phyloP scores from a whole-genome alignment of 768 basidiomycete species.

The Boletus reticuloceps region DNA sequence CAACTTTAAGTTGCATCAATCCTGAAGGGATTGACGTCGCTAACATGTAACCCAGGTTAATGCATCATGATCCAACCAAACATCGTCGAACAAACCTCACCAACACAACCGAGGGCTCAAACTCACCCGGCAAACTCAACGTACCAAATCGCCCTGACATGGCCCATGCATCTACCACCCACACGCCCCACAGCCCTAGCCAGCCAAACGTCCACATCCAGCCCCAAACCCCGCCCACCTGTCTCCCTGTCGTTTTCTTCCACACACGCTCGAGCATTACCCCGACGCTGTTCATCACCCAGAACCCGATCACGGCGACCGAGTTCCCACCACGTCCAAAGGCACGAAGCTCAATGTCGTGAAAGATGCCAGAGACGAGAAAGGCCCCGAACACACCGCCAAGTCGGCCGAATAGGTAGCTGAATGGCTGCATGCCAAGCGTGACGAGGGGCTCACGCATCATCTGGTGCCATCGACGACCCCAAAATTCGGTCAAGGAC shows the following conservation, averaged over 20 bases:
- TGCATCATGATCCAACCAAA: background rate
- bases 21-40: too few species aligned
- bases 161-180: slow-evolving; percentile 43
- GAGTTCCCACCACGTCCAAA: slow-evolving; percentile 40
- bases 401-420: slow-evolving; percentile 43
- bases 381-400: slow-evolving; percentile 59
- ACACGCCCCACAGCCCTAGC: slow-evolving; percentile 46
- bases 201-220: slow-evolving; percentile 52
- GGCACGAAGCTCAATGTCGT: slow-evolving; percentile 44
- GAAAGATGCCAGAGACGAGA: slow-evolving; percentile 54
- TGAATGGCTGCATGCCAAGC: slow-evolving; percentile 46
- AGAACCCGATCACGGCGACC: slow-evolving; percentile 44
- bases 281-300: slow-evolving; percentile 53
- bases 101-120: slow-evolving; percentile 4
- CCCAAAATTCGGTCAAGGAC: slow-evolving; percentile 63
- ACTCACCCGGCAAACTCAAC: slow-evolving; percentile 8
- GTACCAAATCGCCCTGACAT: slow-evolving; percentile 12
- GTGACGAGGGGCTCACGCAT: slow-evolving; percentile 56
- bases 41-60: too few species aligned
- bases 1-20: too few species aligned
- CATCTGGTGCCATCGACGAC: slow-evolving; percentile 62
- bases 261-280: slow-evolving; percentile 48
- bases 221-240: slow-evolving; percentile 46
- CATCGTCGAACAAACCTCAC: slow-evolving; percentile 23
- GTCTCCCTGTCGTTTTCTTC: slow-evolving; percentile 39